Percentiles rank a stretch among this genome's conserved stretches.
Evolutionary conservation across 768 basidiomycete genomes (phyloP).

Genomic region (Mycena latifolia): DNA sequence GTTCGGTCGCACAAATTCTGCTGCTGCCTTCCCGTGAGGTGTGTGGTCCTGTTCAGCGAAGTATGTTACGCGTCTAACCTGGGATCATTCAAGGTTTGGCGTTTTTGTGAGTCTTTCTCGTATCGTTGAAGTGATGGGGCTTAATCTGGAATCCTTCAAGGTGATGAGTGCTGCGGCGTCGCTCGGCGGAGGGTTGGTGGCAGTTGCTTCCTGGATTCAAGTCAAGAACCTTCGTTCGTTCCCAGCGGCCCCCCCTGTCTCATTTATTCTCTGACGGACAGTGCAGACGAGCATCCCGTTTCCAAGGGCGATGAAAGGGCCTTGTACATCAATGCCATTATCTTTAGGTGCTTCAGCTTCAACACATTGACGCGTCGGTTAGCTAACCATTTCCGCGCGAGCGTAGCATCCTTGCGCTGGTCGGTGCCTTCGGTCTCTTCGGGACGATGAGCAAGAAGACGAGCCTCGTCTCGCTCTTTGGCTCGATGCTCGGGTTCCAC

Average conservation of each 20-base stretch:
- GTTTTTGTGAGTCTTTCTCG: conserved; percentile 60
- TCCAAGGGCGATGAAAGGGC: conserved; percentile 55
- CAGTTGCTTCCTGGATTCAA: conserved; percentile 61
- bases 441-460: conserved; percentile 58
- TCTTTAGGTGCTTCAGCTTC: conserved; percentile 40
- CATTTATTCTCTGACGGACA: conserved; percentile 1
- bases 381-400: too few relatives aligned
- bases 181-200: conserved; percentile 57
- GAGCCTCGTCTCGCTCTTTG: conserved; percentile 58
- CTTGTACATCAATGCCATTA: conserved; percentile 58
- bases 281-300: conserved; percentile 49
- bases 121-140: conserved; percentile 9
- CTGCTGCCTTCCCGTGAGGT: conserved; percentile 77
- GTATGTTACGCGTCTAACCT: too few relatives aligned
- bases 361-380: too few relatives aligned
- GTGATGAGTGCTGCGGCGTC: conserved; percentile 59
- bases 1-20: conserved; percentile 67
- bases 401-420: conserved; percentile 58
- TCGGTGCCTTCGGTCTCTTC: conserved; percentile 63
- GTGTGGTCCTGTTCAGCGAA: too few relatives aligned
- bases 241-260: conserved; percentile 4
- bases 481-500: conserved; percentile 57
- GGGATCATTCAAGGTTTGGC: too few relatives aligned
- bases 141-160: conserved; percentile 40
- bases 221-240: conserved; percentile 58